These are phyloP conservation scores for Coniochaeta sp. DNA, from an alignment of 2,329 filamentous ascomycete genomes.

Conservation along the genomic window DNA sequence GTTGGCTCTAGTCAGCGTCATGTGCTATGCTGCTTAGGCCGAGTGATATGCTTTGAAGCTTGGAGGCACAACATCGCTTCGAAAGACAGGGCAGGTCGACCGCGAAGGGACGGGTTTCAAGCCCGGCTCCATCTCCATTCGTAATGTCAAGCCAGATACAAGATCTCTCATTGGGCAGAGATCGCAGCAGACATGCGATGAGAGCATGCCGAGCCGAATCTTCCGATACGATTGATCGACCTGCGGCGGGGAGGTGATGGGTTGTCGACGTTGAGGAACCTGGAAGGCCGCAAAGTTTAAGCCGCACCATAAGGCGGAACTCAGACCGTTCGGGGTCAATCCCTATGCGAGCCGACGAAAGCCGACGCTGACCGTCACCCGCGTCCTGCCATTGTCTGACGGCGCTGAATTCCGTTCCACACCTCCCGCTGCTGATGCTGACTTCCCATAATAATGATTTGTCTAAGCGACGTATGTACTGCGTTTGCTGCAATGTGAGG, in stretches of 20 bases:
- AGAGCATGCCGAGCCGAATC: not conserved
- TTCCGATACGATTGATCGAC: not conserved
- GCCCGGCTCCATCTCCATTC: not conserved
- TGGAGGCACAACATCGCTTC: not conserved
- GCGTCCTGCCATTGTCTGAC: slow-evolving; percentile 7
- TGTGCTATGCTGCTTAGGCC: not conserved
- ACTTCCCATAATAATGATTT: not conserved
- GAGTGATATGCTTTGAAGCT: not conserved
- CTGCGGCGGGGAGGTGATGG: not conserved
- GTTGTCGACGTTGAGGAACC: not conserved
- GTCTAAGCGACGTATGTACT: not conserved
- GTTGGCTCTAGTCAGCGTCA: not conserved
- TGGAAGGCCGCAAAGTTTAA: not conserved
- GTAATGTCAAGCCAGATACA: not conserved
- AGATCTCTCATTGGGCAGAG: not conserved
- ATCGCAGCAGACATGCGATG: not conserved
- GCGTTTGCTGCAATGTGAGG: not conserved
- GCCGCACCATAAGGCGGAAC: slow-evolving; percentile 15
- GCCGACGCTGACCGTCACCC: slow-evolving; percentile 22
- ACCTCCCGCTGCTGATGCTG: not conserved
- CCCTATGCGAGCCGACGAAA: slow-evolving; percentile 19
- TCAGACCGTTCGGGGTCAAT: slow-evolving; percentile 11
- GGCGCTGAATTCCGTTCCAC: slow-evolving; percentile 1
- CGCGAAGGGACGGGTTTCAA: not conserved
- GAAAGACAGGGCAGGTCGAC: not conserved